Percentiles rank a stretch among this genome's conserved stretches.
Evolutionary conservation across 2,329 filamentous ascomycete species (phyloP).

Genomic region (Paecilomyces dactylethromorphus): DNA sequence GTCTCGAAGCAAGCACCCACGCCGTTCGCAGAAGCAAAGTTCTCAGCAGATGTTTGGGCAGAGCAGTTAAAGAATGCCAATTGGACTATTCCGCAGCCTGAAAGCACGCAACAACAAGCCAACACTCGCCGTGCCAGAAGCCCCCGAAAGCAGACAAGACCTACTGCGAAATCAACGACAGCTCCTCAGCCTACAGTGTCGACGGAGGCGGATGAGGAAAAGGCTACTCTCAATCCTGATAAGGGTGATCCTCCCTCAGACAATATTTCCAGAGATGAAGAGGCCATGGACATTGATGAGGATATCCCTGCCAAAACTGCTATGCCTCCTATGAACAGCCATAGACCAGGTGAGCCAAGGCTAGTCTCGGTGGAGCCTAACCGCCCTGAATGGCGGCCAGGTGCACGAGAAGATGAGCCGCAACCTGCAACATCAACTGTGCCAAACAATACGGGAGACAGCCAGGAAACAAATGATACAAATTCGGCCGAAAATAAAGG

Average conservation of each 20-base stretch:
- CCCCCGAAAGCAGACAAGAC: slow-evolving; percentile 26
- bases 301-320: slow-evolving; percentile 16
- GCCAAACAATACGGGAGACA: neutral
- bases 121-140: slow-evolving; percentile 22
- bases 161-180: slow-evolving; percentile 19
- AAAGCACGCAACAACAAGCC: slow-evolving; percentile 17
- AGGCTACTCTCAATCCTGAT: slow-evolving; percentile 20
- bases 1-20: slow-evolving; percentile 18
- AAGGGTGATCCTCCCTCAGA: slow-evolving; percentile 11
- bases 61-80: slow-evolving; percentile 28
- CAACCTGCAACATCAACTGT: slow-evolving; percentile 1
- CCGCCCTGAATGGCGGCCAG: slow-evolving; percentile 11
- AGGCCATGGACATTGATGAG: slow-evolving; percentile 44
- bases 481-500: slow-evolving; percentile 6
- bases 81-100: slow-evolving; percentile 25
- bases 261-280: slow-evolving; percentile 16
- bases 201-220: slow-evolving; percentile 33
- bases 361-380: slow-evolving; percentile 6
- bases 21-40: slow-evolving; percentile 28
- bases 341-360: slow-evolving; percentile 1
- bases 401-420: slow-evolving; percentile 9
- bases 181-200: slow-evolving; percentile 27
- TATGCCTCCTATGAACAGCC: neutral
- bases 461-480: neutral
- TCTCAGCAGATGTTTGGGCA: slow-evolving; percentile 32